phyloP scores from a whole-genome alignment of 768 basidiomycete genomes.

The Tulasnella sp. region DNA sequence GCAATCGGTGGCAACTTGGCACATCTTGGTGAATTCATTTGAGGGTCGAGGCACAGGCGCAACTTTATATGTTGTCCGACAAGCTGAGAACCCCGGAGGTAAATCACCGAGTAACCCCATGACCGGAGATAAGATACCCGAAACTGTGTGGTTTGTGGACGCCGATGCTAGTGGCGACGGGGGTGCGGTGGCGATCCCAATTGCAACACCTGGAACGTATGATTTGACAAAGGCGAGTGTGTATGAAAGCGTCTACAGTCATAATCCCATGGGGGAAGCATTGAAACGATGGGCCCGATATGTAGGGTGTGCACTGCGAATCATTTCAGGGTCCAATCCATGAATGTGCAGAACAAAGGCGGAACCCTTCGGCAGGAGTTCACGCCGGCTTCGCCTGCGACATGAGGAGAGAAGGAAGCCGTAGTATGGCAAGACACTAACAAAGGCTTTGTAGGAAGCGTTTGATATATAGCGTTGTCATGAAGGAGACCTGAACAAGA shows the following conservation, averaged over 20 bases:
- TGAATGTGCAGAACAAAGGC: background rate
- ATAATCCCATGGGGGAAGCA: background rate
- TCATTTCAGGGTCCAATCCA: background rate
- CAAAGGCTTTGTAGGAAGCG: too few relatives aligned
- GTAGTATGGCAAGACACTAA: too few relatives aligned
- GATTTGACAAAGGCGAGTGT: background rate
- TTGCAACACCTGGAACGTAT: too few relatives aligned
- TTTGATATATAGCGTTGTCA: too few relatives aligned
- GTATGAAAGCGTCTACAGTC: background rate
- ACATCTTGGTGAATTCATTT: background rate
- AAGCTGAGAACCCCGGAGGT: background rate
- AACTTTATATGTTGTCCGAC: background rate
- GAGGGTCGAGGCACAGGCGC: background rate
- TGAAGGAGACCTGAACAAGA: too few relatives aligned
- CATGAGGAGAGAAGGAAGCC: background rate
- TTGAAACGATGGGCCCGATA: background rate
- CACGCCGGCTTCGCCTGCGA: background rate
- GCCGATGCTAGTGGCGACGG: too few relatives aligned
- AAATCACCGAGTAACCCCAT: background rate
- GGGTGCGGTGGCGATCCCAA: too few relatives aligned
- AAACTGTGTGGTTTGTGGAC: background rate
- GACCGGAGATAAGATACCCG: background rate
- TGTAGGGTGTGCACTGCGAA: background rate
- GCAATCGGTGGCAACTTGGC: background rate
- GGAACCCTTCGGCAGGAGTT: background rate